Evolutionary conservation across 805 yeast species (phyloP).

Genomic region (Hanseniaspora guilliermondii): DNA sequence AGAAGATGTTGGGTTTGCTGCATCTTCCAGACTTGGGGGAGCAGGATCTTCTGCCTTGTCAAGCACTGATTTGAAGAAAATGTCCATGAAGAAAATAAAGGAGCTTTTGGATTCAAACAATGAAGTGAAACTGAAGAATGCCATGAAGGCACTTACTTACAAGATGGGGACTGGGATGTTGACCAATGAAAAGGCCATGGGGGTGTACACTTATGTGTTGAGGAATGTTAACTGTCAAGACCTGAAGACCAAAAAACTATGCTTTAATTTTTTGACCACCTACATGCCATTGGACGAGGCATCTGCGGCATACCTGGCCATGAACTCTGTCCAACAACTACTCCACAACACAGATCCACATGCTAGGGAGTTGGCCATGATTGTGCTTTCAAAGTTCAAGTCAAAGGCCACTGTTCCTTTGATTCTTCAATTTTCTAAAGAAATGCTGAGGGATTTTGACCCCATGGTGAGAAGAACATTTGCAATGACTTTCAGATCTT

Average conservation of each 20-base stretch:
- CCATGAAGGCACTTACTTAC: conserved; percentile 44
- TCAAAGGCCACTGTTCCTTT: conserved; percentile 76
- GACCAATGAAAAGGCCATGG: conserved; percentile 29
- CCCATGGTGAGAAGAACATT: conserved; percentile 70
- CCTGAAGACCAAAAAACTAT: conserved; percentile 57
- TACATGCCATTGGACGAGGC: conserved; percentile 80
- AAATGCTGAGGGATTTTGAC: conserved; percentile 56
- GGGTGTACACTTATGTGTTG: conserved; percentile 72
- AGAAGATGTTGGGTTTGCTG: conserved; percentile 71
- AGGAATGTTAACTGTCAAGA: conserved; percentile 67
- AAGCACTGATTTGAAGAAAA: conserved; percentile 20
- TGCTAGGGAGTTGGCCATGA: conserved; percentile 57
- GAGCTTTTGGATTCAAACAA: conserved; percentile 54
- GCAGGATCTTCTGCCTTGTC: conserved; percentile 10
- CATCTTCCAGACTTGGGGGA: conserved; percentile 40
- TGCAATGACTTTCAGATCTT: conserved; percentile 48
- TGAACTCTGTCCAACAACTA: conserved; percentile 82
- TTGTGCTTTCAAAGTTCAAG: conserved; percentile 70
- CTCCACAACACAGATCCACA: conserved; percentile 58
- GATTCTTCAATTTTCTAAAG: conserved; percentile 56
- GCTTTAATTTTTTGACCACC: conserved; percentile 57
- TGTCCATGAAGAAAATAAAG: conserved; percentile 54
- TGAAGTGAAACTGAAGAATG: conserved; percentile 50
- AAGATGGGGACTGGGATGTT: conserved; percentile 33
- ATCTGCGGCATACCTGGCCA: conserved; percentile 64